Conservation (phyloP, 75 land plant genomes). For the Adiantum capillusveneris region DNA sequence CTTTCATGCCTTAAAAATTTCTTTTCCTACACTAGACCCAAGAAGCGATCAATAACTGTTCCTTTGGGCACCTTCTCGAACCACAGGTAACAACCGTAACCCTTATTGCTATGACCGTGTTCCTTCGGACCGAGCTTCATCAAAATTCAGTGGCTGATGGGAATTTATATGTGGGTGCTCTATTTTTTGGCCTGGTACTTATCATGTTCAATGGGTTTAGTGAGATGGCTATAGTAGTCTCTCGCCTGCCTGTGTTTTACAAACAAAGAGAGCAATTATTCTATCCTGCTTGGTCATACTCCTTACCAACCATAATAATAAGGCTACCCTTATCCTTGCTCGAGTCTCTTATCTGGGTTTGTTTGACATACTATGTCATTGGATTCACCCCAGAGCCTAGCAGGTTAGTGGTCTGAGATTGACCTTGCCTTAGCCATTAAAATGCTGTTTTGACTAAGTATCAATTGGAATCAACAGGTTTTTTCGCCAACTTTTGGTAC, state of each 20-base stretch:
- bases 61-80: not conserved
- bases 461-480: no score
- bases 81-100: conserved; percentile 3
- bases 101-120: conserved; percentile 33
- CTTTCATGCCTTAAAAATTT: conserved; percentile 38
- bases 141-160: conserved; percentile 18
- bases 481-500: conserved; percentile 25
- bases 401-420: conserved; percentile 41
- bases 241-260: conserved; percentile 41
- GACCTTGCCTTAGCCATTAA: conserved; percentile 3
- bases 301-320: conserved; percentile 30
- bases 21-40: conserved; percentile 16
- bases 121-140: conserved; percentile 33
- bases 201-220: conserved; percentile 42
- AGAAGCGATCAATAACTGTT: no score
- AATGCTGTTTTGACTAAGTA: not conserved
- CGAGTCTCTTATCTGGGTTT: conserved; percentile 23
- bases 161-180: conserved; percentile 27
- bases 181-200: conserved; percentile 25
- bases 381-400: conserved; percentile 47
- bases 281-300: conserved; percentile 45
- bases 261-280: conserved; percentile 45
- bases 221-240: conserved; percentile 31
- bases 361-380: conserved; percentile 46
- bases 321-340: conserved; percentile 32